Evolutionary conservation across 352 stramenopile species (phyloP), one percentile per base, ranked within the genome.

Genomic region (Phytophthora megakarya): DNA sequence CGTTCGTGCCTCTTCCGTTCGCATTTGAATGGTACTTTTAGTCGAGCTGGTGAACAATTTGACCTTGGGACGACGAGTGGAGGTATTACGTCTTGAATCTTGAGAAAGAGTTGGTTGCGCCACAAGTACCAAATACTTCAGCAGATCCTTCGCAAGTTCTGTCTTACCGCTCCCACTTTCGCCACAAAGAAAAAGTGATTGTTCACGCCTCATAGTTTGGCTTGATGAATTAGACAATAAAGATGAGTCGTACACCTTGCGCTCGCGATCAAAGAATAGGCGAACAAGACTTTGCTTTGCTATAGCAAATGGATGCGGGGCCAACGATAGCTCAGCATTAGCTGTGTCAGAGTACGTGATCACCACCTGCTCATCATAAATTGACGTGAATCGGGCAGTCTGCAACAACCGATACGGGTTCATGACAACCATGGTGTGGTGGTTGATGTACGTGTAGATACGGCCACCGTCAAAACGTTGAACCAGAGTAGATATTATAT

Each of bases 11-110:
- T 93, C 84, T 28, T 93, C 84, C 15, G 76, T 84, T n/a, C 84
- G 78, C 84, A 93, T 93, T 52, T 90, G 82, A 22, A 89, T 74
- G 3, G 84, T 93, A 57, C 84, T 93, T 67, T 91, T 93, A 18
- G 84, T 93, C 0, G 84, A 93, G 50, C 84, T 93, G 10, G 82
- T 93, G 33, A 88, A 93, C 12, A 93, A 46, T 44, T 89, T 76
- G 16, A 93, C 67, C 44, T 73, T 79, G 13, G 65, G 66, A 6
- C 65, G 67, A 25, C 59, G 55, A 23, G 26, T 53, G 10, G 1
- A 48, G 18, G 16, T 3, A 11, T 26, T 60, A 5, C n/a, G 23
- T 30, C 57, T 7, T 0, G 52, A 50, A 3, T 26, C 43, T 60
- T 30, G 21, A 25, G 46, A 56, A 19, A 76, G 61, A 28, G 75